These are phyloP conservation scores for Paracamarosporium sp. DNA, from an alignment of 2,329 filamentous ascomycete species.

Conservation along the genomic window DNA sequence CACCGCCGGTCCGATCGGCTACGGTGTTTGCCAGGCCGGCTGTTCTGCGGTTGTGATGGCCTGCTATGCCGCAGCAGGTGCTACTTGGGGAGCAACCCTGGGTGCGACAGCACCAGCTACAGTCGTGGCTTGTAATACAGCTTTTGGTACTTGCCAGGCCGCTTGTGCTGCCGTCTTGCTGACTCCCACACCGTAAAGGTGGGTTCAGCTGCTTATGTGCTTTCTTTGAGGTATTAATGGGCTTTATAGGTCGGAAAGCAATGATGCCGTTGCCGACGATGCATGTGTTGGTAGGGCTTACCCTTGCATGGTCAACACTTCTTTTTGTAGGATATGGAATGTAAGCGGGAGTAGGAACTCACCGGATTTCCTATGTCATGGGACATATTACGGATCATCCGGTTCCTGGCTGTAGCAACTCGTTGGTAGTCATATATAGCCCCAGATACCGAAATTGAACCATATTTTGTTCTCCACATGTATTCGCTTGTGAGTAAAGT, in stretches of 20 bases:
- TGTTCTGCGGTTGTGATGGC: conserved; percentile 54
- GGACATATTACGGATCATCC: too few relatives aligned
- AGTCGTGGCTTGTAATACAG: conserved; percentile 54
- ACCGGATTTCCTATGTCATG: too few relatives aligned
- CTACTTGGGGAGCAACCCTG: conserved; percentile 50
- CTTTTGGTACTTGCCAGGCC: conserved; percentile 55
- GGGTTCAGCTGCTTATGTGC: not conserved
- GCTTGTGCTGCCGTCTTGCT: conserved; percentile 48
- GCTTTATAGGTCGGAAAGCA: not conserved
- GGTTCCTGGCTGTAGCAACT: too few relatives aligned
- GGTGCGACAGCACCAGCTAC: conserved; percentile 49
- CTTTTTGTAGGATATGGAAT: too few relatives aligned
- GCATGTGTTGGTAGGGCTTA: too few relatives aligned
- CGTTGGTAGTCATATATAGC: too few relatives aligned
- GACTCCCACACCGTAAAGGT: not conserved
- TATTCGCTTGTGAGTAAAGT: too few relatives aligned
- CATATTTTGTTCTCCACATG: too few relatives aligned
- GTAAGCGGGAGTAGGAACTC: too few relatives aligned
- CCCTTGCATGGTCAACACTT: too few relatives aligned
- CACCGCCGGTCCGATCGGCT: conserved; percentile 44
- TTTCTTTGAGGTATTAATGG: not conserved
- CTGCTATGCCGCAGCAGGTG: conserved; percentile 55
- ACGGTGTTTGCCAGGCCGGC: conserved; percentile 57
- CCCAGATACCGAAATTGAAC: too few relatives aligned
- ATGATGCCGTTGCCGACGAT: too few relatives aligned